These are phyloP conservation scores for Orbilia quercus DNA, from an alignment of 2,329 filamentous ascomycete genomes.

Conservation along the genomic window DNA sequence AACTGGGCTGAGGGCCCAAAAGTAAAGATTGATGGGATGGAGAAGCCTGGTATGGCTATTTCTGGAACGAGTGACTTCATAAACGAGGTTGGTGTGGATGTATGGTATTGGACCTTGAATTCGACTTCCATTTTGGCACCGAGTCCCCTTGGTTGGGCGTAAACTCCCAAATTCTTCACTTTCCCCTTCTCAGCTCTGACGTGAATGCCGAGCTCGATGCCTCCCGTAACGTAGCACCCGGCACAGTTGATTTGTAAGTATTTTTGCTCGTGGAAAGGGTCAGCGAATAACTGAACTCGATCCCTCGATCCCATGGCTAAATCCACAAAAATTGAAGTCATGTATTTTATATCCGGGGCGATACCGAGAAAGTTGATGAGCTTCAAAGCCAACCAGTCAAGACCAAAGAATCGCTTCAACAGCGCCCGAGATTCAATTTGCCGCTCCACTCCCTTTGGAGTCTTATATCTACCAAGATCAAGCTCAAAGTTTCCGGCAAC, in stretches of 20 bases:
- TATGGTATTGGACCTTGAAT: slow-evolving; percentile 16
- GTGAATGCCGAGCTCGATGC: slow-evolving; percentile 51
- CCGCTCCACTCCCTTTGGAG: slow-evolving; percentile 7
- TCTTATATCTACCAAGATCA: slow-evolving; percentile 29
- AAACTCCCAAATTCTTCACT: slow-evolving; percentile 45
- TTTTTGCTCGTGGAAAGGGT: slow-evolving; percentile 37
- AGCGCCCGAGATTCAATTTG: slow-evolving; percentile 12
- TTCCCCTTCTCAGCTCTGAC: slow-evolving; percentile 49
- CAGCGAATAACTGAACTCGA: slow-evolving; percentile 15
- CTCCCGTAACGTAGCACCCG: slow-evolving; percentile 55
- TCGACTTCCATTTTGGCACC: slow-evolving; percentile 51
- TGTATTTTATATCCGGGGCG: slow-evolving; percentile 14
- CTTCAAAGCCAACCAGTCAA: slow-evolving; percentile 20
- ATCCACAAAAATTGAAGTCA: slow-evolving; percentile 33
- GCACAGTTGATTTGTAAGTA: slow-evolving; percentile 53
- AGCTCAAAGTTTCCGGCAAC: slow-evolving; percentile 47
- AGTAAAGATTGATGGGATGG: slow-evolving; percentile 55
- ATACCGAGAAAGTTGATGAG: slow-evolving; percentile 36
- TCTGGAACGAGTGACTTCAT: slow-evolving; percentile 32
- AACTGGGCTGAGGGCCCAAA: slow-evolving; percentile 56
- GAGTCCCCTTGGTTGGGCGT: slow-evolving; percentile 50
- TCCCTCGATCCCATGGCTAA: slow-evolving; percentile 12
- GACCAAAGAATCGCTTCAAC: slow-evolving; percentile 31
- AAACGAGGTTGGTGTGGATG: slow-evolving; percentile 26
- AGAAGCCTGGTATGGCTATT: slow-evolving; percentile 44